phyloP scores from a whole-genome alignment of 78 protist species.

The Dictyostelium discoideum region dicty_2.7 NC_007088.5:3970501-3971000 shows the following conservation, averaged over 20 bases:
- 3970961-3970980: not conserved
- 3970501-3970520: conserved; percentile 9
- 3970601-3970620: conserved; percentile 65
- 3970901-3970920: not conserved
- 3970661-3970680: conserved; percentile 59
- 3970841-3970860: conserved; percentile 51
- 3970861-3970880: not conserved
- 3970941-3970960: not conserved
- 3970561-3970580: conserved; percentile 48
- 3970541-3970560: conserved; percentile 51
- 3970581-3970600: conserved; percentile 60
- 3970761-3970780: conserved; percentile 54
- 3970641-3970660: conserved; percentile 70
- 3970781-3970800: conserved; percentile 75
- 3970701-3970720: conserved; percentile 48
- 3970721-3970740: conserved; percentile 70
- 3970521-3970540: conserved; percentile 28
- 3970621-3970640: conserved; percentile 65
- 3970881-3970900: too few species aligned
- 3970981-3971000: not conserved
- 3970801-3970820: conserved; percentile 54
- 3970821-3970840: conserved; percentile 51
- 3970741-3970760: conserved; percentile 67
- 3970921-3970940: not conserved
- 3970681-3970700: conserved; percentile 60